Evolutionary conservation across 2,329 filamentous ascomycete genomes (phyloP).

Genomic region (Penicillium nordicum): DNA sequence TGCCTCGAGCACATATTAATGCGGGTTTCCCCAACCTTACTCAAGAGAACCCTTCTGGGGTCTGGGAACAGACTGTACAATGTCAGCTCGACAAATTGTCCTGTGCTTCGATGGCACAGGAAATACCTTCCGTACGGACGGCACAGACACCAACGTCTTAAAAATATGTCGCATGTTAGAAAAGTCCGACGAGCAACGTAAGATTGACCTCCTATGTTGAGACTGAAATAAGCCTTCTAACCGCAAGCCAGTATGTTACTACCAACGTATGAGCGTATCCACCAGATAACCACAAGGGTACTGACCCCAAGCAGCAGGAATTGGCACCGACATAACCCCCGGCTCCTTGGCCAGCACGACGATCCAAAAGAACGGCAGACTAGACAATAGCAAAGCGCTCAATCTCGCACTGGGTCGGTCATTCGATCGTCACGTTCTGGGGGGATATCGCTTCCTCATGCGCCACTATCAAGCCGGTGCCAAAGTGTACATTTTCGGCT

Average conservation of each 20-base stretch:
- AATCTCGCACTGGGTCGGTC: conserved; percentile 72
- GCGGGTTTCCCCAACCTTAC: neutral
- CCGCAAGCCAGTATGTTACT: conserved; percentile 25
- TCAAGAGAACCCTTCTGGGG: no score
- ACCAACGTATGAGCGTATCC: conserved; percentile 21
- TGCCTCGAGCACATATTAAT: neutral
- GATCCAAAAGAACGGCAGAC: conserved; percentile 14
- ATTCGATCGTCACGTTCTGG: conserved; percentile 74
- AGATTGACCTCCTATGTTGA: neutral
- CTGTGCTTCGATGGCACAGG: conserved; percentile 43
- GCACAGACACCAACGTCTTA: conserved; percentile 43
- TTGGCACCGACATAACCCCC: conserved; percentile 35
- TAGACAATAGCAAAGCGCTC: conserved; percentile 5
- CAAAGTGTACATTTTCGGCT: conserved; percentile 66
- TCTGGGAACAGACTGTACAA: neutral
- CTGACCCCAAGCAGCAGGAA: conserved; percentile 23
- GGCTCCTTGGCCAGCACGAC: conserved; percentile 18
- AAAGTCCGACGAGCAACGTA: conserved; percentile 27
- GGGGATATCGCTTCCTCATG: conserved; percentile 73
- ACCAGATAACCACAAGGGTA: neutral
- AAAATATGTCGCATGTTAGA: conserved; percentile 42
- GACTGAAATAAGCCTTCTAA: neutral
- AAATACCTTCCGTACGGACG: conserved; percentile 38
- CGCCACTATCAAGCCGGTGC: conserved; percentile 59
- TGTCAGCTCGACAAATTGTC: conserved; percentile 2